A percentile compares a stretch with the other conserved stretches of the same genome.
Conservation (phyloP, 208 protist species). For the Crithidia thermophila region DNA sequence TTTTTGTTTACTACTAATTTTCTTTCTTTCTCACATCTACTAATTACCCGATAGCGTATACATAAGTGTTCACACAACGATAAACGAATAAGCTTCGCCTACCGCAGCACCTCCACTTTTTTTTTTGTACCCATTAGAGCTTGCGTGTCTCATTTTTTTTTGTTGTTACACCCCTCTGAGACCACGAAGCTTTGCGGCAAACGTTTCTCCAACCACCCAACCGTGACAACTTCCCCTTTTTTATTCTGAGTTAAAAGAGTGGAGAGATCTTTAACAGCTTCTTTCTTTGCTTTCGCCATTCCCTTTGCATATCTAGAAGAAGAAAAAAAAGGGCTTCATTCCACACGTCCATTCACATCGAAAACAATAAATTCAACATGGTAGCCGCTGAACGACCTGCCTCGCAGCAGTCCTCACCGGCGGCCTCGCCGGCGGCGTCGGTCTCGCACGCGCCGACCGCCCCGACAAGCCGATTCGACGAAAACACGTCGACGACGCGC, state of each 20-base stretch:
- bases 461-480: conserved; percentile 9
- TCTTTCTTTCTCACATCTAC: no score
- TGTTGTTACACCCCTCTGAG: background rate
- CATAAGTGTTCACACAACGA: no score
- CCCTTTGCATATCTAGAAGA: background rate
- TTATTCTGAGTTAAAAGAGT: no score
- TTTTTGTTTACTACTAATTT: no score
- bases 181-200: background rate
- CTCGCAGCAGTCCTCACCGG: background rate
- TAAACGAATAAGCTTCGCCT: no score
- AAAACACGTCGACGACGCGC: conserved; percentile 13
- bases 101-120: background rate
- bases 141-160: conserved; percentile 1
- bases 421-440: background rate
- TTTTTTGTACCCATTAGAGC: background rate
- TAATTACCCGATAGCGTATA: no score
- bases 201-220: no score
- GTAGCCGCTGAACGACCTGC: no score
- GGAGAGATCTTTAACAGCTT: background rate
- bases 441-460: background rate
- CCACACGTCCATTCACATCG: no score
- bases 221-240: background rate
- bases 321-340: no score
- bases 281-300: background rate
- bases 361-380: no score